Base-by-base conservation (phyloP, 495 filamentous ascomycete genomes). In the Tirmania nivea region DNA sequence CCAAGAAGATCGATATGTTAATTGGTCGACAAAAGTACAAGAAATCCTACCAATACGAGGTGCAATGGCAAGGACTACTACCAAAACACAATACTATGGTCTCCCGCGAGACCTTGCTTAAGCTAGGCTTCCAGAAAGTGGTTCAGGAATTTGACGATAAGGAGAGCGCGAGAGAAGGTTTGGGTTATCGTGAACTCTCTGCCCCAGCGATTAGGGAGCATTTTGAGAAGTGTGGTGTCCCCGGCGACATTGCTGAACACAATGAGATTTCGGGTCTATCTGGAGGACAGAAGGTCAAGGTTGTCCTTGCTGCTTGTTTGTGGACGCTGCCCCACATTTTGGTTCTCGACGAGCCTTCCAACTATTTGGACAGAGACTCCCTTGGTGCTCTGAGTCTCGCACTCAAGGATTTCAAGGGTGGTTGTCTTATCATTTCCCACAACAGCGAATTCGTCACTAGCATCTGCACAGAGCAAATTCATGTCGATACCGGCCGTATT, bases 271-370 rank as follows among this genome's bases (percentile, higher is more conserved):
- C 86, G 49, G 92, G 90, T 64, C 73, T 97, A 5, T 95, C 88
- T 6, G 90, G 90, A 69, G 90, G 90, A n/a, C 90, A 97, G 66
- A 97, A 97, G 70, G 90, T 97, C 69, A 97, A 97, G 75, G 90
- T 97, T 48, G 90, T 97, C 49, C 77, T 97, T 49, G 89, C 90
- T n/a, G 86, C 84, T 59, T 85, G 85, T 56, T 90, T 94, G 86
- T 94, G 88, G 90, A 94, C 94, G 69, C 96, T 94, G 72, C 90
- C 90, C 0, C 90, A 97, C 72, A 71, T 97, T 56, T 78, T 97
- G 51, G 90, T 97, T 16, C 81, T 97, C 14, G 90, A 97, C 77
- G 90, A 97, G 70, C 90, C 90, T 34, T 96, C 90, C 68, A 97
- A 97, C 73, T 97, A 94, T 75, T 78, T 97, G 70, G 90, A 97